phyloP scores from a whole-genome alignment of 2,329 filamentous ascomycete genomes.

The Exophiala oligosperma region DNA sequence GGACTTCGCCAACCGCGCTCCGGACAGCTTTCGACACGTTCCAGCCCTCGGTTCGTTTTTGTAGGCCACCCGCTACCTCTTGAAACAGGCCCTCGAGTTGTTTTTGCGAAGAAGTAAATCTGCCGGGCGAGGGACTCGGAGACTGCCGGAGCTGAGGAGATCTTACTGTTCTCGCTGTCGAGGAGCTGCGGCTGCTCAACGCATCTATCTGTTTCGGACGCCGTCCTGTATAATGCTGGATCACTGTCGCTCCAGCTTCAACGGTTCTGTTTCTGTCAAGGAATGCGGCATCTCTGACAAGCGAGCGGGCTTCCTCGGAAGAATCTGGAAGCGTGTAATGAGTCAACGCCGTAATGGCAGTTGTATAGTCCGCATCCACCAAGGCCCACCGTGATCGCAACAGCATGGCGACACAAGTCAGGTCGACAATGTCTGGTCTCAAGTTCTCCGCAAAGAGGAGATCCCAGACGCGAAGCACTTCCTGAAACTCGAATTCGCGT shows the following conservation, averaged over 20 bases:
- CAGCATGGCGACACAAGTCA: constrained; percentile 93
- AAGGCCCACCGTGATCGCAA: constrained; percentile 88
- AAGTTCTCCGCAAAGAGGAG: constrained; percentile 84
- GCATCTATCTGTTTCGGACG: constrained; percentile 37
- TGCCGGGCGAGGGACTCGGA: constrained; percentile 38
- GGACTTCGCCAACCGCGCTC: constrained; percentile 48
- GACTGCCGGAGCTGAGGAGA: constrained; percentile 31
- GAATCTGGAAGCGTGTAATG: constrained; percentile 72
- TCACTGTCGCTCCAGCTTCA: constrained; percentile 45
- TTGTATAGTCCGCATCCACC: constrained; percentile 82
- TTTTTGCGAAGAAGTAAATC: constrained; percentile 38
- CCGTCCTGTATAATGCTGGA: constrained; percentile 49
- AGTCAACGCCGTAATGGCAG: constrained; percentile 76
- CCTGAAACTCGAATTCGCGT: constrained; percentile 85
- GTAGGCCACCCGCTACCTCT: constrained; percentile 50
- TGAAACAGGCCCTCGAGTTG: constrained; percentile 48
- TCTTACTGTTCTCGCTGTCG: constrained; percentile 24
- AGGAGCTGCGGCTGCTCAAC: constrained; percentile 13
- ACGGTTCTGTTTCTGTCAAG: constrained; percentile 45
- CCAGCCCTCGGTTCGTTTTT: constrained; percentile 50
- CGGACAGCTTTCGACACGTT: constrained; percentile 50
- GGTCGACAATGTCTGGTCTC: constrained; percentile 74
- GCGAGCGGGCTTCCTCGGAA: constrained; percentile 69
- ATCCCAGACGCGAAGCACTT: constrained; percentile 86
- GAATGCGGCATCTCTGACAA: constrained; percentile 79